Evolutionary conservation across 768 basidiomycete genomes (phyloP).

Genomic region (Myochromella boudieri): DNA sequence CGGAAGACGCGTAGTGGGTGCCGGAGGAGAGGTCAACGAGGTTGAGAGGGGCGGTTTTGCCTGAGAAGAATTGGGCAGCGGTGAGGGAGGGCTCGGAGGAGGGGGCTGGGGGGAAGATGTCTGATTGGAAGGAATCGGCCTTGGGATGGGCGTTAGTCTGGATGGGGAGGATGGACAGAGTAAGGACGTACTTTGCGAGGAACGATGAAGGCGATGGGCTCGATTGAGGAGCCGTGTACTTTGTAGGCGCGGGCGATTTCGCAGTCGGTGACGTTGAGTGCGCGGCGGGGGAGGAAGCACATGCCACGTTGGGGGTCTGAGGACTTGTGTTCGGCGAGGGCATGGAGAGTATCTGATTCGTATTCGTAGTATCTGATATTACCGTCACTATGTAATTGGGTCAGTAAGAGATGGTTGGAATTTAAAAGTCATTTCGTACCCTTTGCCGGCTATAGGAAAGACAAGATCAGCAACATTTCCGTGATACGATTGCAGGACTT

Average conservation of each 20-base stretch:
- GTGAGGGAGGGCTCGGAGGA: constrained; percentile 77
- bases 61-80: constrained; percentile 85
- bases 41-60: constrained; percentile 77
- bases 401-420: constrained; percentile 1
- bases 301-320: constrained; percentile 94
- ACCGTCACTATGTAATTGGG: constrained; percentile 64
- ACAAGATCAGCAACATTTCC: background rate
- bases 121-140: constrained; percentile 95
- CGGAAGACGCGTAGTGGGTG: constrained; percentile 27
- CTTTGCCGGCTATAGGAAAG: constrained; percentile 71
- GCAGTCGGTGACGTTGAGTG: constrained; percentile 85
- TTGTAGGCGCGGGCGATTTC: constrained; percentile 97
- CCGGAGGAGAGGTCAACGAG: constrained; percentile 81
- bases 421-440: constrained; percentile 43
- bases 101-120: constrained; percentile 92
- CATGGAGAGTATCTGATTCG: constrained; percentile 78
- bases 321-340: constrained; percentile 83
- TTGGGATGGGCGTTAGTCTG: constrained; percentile 31
- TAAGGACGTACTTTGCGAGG: constrained; percentile 72
- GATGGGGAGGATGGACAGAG: background rate
- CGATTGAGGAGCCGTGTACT: constrained; percentile 67
- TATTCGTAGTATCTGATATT: constrained; percentile 98
- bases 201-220: constrained; percentile 94
- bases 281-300: constrained; percentile 93
- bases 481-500: constrained; percentile 21